Base-by-base conservation (phyloP, 78 protist genomes). In the Dictyostelium brefeldianum region DNA sequence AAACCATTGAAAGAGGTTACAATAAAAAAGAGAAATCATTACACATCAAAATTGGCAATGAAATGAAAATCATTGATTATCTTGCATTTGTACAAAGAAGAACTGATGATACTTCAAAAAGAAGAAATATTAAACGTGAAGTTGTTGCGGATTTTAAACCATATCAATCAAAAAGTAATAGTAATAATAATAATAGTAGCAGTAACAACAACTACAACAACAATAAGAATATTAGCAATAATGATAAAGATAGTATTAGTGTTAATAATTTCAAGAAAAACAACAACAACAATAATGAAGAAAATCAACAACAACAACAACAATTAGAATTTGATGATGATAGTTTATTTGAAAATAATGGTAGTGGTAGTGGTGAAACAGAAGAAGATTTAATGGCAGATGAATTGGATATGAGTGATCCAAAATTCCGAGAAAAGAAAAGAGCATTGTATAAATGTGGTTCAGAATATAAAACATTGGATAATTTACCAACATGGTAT, bases 371-470 rank as follows among this genome's bases (percentile, higher is more conserved):
- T 17, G 78, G 73, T 46, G 78, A 65, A 14, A 29, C 27, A 25
- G 65, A 80, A 70, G 65, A 56, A 11, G 48, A 74, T 25, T 22
- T 84, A 14, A 36, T 84, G 67, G 78, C 67, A 25, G 59, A 20
- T 54, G 25, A 50, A 20, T 67, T 53, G 22, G 41, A 89, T 81
- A 27, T 31, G n/a, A 70, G 54, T 7, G 69, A 81, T 74, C 69
- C 89, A 31, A 48, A 90, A 6, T 81, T 47, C 64, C 17, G 48
- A 62, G 54, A 78, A 10, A 79, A 69, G 50, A 90, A 82, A 25
- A 46, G 95, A 53, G 31, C 64, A 67, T n/a, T 82, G 17, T 90
- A 90, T 36, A 43, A 25, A 18, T 90, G 95, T 67, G 87, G 89
- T 5, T n/a, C 62, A 0, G 48, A 78, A 0, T 90, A 82, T 75